A percentile compares a stretch with the other conserved stretches of the same genome.
These are phyloP conservation scores for Podila epigama DNA, from an alignment of 192 early-diverging fungal species.

Conservation along the genomic window DNA sequence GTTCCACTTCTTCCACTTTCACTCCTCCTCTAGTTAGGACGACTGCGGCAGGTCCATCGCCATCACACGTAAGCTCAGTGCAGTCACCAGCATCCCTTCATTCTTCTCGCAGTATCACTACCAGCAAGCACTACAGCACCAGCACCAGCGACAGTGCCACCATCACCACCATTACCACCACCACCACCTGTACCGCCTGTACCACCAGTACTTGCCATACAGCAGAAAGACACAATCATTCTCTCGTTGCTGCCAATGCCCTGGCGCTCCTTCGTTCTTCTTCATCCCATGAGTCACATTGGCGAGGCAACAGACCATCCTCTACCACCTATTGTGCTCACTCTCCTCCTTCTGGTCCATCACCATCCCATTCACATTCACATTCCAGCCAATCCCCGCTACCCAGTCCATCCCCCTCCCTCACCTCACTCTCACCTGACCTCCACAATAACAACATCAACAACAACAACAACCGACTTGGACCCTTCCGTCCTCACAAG, in stretches of 20 bases:
- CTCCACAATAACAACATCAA: not conserved
- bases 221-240: not conserved
- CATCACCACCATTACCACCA: not conserved
- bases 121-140: too few species aligned
- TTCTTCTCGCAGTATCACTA: too few species aligned
- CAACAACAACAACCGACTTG: not conserved
- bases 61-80: too few species aligned
- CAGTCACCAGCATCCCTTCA: too few species aligned
- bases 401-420: constrained; percentile 30
- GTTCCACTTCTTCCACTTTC: too few species aligned
- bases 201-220: not conserved
- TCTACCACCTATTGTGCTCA: too few species aligned
- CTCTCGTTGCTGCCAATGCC: not conserved
- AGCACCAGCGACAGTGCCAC: not conserved
- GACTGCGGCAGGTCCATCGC: too few species aligned
- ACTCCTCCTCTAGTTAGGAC: too few species aligned
- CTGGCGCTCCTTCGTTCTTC: not conserved
- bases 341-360: not conserved
- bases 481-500: not conserved
- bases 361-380: not conserved
- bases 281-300: not conserved
- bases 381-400: constrained; percentile 7
- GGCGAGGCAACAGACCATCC: too few species aligned
- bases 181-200: not conserved
- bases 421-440: constrained; percentile 19